Evolutionary conservation across 768 basidiomycete genomes (phyloP).

Genomic region (Trametes cinnabarina): DNA sequence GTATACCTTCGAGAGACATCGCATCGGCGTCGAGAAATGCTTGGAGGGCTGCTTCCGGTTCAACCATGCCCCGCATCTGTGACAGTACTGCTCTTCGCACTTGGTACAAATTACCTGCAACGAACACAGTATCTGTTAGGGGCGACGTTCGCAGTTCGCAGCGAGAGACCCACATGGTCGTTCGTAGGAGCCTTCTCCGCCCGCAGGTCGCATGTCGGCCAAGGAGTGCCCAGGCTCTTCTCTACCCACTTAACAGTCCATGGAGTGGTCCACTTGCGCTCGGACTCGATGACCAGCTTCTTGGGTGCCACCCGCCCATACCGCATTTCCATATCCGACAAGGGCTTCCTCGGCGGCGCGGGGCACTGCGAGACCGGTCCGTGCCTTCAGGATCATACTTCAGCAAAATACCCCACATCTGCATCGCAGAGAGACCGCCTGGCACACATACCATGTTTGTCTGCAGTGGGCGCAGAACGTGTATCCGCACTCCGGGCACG

Average conservation of each 20-base stretch:
- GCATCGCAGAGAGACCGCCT: not conserved
- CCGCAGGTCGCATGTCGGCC: constrained; percentile 69
- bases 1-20: constrained; percentile 68
- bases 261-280: constrained; percentile 59
- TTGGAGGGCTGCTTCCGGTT: constrained; percentile 47
- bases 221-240: constrained; percentile 55
- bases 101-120: constrained; percentile 74
- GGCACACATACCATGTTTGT: constrained; percentile 62
- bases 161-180: constrained; percentile 65
- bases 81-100: constrained; percentile 79
- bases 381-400: constrained; percentile 53
- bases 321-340: constrained; percentile 69
- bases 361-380: constrained; percentile 74
- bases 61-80: constrained; percentile 65
- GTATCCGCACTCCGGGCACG: constrained; percentile 67
- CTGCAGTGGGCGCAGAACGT: constrained; percentile 84
- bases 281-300: constrained; percentile 58
- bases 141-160: not conserved
- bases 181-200: constrained; percentile 80
- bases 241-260: constrained; percentile 70
- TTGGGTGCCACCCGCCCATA: constrained; percentile 63
- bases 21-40: constrained; percentile 59
- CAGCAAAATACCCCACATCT: not conserved
- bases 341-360: constrained; percentile 59
- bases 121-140: not conserved